Conservation (phyloP, 2,329 filamentous ascomycete species). For the Aspergillus sergii region DNA sequence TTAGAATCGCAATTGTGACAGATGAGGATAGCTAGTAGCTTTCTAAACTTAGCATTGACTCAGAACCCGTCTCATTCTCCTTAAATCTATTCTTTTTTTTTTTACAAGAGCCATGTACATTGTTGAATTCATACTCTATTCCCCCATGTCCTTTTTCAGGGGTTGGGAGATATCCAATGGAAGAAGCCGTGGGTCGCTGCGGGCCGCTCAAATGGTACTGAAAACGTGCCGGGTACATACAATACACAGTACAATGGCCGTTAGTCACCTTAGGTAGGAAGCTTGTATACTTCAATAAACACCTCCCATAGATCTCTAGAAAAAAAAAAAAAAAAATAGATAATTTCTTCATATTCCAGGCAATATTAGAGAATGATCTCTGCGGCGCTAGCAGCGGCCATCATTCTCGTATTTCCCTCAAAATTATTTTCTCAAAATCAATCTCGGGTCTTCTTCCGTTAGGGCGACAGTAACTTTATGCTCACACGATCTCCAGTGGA, state of each 20-base stretch:
- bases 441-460: neutral
- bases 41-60: neutral
- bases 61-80: neutral
- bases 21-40: neutral
- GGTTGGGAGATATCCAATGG: neutral
- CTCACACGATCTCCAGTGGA: neutral
- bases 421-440: neutral
- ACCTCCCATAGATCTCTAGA: neutral
- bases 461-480: neutral
- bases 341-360: neutral
- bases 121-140: neutral
- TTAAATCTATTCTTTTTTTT: neutral
- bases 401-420: neutral
- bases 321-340: neutral
- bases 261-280: neutral
- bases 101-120: neutral
- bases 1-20: neutral
- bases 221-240: neutral
- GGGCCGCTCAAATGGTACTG: neutral
- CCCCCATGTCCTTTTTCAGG: neutral
- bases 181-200: slow-evolving; percentile 1
- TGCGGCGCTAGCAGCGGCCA: neutral
- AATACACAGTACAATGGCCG: neutral
- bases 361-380: slow-evolving; percentile 29
- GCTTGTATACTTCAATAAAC: neutral